A percentile compares a stretch with the other conserved stretches of the same genome.
phyloP scores from a whole-genome alignment of 2,329 filamentous ascomycete species.

The Fonsecaea erecta region DNA sequence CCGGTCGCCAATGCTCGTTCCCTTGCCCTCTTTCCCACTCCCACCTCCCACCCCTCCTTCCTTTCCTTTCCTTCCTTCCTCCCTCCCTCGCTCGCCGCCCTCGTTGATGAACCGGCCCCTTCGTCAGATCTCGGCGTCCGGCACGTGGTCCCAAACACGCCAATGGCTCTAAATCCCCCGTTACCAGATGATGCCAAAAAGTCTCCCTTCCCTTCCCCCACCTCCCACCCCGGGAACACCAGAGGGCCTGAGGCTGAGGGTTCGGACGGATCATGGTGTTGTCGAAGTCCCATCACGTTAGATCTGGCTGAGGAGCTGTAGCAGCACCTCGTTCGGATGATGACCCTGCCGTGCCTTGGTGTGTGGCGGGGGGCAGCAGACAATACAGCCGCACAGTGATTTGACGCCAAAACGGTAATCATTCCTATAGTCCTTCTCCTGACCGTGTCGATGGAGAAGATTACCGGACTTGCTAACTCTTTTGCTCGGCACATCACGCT shows the following conservation, averaged over 20 bases:
- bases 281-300: constrained; percentile 3
- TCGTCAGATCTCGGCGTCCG: constrained; percentile 21
- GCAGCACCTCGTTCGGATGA: constrained; percentile 21
- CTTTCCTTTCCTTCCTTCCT: neutral
- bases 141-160: constrained; percentile 25
- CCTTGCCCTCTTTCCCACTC: neutral
- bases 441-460: constrained; percentile 16
- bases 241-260: constrained; percentile 24
- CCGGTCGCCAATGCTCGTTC: constrained; percentile 8
- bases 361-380: constrained; percentile 18
- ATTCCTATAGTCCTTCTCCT: constrained; percentile 15
- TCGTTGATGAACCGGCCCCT: too few relatives aligned
- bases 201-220: neutral
- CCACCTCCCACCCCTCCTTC: constrained; percentile 4
- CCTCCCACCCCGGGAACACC: neutral
- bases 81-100: too few relatives aligned
- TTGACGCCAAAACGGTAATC: constrained; percentile 9
- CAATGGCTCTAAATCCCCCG: neutral
- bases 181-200: constrained; percentile 22
- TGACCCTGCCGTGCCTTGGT: constrained; percentile 21
- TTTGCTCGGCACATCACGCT: constrained; percentile 22
- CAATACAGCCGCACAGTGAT: constrained; percentile 18
- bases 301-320: constrained; percentile 9
- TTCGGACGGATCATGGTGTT: neutral
- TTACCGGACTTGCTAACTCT: constrained; percentile 14